Evolutionary conservation across 208 protist species (phyloP).

Genomic region (Trypanosoma congolense): DNA sequence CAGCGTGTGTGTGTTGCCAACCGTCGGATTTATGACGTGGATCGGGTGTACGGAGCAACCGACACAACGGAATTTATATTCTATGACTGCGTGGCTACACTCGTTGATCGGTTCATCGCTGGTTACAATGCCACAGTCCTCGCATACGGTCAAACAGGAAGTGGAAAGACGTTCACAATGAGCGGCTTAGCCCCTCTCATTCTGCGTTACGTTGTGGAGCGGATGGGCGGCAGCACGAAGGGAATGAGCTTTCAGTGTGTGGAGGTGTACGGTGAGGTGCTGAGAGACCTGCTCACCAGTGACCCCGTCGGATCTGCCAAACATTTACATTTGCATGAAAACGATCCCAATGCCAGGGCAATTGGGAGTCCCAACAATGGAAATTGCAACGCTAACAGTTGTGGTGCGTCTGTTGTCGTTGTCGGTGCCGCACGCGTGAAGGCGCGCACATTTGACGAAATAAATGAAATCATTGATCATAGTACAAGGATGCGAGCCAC

Average conservation of each 20-base stretch:
- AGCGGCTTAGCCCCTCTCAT: slow-evolving; percentile 58
- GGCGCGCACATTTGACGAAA: slow-evolving; percentile 48
- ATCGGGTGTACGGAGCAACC: slow-evolving; percentile 75
- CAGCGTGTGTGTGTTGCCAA: slow-evolving; percentile 74
- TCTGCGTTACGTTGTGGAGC: slow-evolving; percentile 70
- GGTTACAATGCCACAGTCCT: slow-evolving; percentile 91
- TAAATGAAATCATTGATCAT: slow-evolving; percentile 67
- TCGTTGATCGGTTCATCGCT: slow-evolving; percentile 72
- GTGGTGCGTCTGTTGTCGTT: slow-evolving; percentile 27
- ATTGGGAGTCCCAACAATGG: slow-evolving; percentile 8
- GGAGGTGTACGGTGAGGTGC: slow-evolving; percentile 93
- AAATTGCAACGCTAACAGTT: slow-evolving; percentile 20
- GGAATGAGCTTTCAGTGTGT: slow-evolving; percentile 80
- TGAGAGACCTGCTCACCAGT: slow-evolving; percentile 82
- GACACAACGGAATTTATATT: slow-evolving; percentile 74
- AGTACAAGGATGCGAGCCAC: slow-evolving; percentile 77
- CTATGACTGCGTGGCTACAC: slow-evolving; percentile 46
- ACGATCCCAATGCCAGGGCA: slow-evolving; percentile 1
- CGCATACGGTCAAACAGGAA: slow-evolving; percentile 93
- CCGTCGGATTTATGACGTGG: slow-evolving; percentile 79
- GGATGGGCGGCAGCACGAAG: slow-evolving; percentile 36
- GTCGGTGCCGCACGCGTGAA: slow-evolving; percentile 50
- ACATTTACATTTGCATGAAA: slow-evolving; percentile 41
- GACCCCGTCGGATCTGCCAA: slow-evolving; percentile 28
- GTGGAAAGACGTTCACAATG: slow-evolving; percentile 94